Evolutionary conservation across 108 stramenopile genomes (phyloP).

Genomic region (Cyclotella distinguenda): DNA sequence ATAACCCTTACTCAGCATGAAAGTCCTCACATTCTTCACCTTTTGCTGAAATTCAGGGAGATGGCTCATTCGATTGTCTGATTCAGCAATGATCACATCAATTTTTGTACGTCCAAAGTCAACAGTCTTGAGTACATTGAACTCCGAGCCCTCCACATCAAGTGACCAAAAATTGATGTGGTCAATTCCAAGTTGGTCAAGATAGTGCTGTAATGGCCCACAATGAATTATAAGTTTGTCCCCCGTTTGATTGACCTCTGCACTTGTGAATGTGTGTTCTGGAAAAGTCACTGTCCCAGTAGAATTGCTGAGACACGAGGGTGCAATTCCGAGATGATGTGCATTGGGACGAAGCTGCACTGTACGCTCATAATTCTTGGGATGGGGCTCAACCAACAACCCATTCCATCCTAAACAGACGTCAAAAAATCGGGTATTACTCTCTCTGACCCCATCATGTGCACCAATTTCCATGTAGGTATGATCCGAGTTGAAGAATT

Average conservation of each 20-base stretch:
- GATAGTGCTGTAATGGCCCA: constrained; percentile 41
- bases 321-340: constrained; percentile 48
- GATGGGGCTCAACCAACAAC: constrained; percentile 55
- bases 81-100: constrained; percentile 56
- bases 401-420: constrained; percentile 56
- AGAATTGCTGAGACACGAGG: constrained; percentile 33
- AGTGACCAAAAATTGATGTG: constrained; percentile 54
- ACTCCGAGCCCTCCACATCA: constrained; percentile 70
- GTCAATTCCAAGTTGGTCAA: constrained; percentile 33
- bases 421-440: constrained; percentile 58
- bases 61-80: constrained; percentile 33
- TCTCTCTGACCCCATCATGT: constrained; percentile 50
- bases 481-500: constrained; percentile 7
- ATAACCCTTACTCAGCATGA: constrained; percentile 5
- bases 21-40: constrained; percentile 6
- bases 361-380: constrained; percentile 30
- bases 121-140: constrained; percentile 46
- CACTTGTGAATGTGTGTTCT: constrained; percentile 43
- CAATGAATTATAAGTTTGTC: constrained; percentile 45
- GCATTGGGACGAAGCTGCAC: constrained; percentile 47
- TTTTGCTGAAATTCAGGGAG: constrained; percentile 5
- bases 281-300: constrained; percentile 30
- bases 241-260: constrained; percentile 22
- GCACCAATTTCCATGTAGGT: constrained; percentile 61
- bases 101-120: constrained; percentile 52